Conservation (phyloP, 495 filamentous ascomycete genomes). For the Clohesyomyces aquaticus region DNA sequence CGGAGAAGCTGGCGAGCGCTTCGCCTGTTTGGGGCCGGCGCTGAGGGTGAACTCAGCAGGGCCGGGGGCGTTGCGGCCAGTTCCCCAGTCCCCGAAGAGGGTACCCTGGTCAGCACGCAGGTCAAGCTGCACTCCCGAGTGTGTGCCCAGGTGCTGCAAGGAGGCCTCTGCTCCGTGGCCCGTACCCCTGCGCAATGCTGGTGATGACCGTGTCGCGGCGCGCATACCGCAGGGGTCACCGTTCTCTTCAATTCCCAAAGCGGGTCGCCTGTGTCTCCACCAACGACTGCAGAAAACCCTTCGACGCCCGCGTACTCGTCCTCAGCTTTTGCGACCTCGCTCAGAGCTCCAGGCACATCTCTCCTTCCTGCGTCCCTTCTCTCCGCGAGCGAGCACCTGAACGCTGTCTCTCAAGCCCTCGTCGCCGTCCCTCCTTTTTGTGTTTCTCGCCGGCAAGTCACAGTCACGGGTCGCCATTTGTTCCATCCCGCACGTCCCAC, state of each 20-base stretch:
- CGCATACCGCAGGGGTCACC: neutral
- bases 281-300: slow-evolving; percentile 12
- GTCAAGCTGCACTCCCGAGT: no score
- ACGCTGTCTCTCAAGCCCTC: neutral
- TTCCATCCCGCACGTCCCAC: neutral
- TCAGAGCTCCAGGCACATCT: slow-evolving; percentile 7
- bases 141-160: no score
- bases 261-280: neutral
- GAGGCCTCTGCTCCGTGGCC: no score
- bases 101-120: neutral
- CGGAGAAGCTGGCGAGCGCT: neutral
- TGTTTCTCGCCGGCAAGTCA: neutral
- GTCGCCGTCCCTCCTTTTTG: neutral
- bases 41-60: no score
- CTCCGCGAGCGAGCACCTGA: no score
- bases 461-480: neutral
- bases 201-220: neutral
- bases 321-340: neutral
- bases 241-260: neutral
- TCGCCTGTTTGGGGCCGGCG: neutral
- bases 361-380: neutral
- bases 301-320: slow-evolving; percentile 3
- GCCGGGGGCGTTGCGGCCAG: no score
- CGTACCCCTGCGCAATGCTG: neutral
- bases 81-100: neutral